Percentiles rank a stretch among this genome's conserved stretches.
These are phyloP conservation scores for Magnolia officinalis DNA, from an alignment of 164 flowering plant species.

Conservation along the genomic window DNA sequence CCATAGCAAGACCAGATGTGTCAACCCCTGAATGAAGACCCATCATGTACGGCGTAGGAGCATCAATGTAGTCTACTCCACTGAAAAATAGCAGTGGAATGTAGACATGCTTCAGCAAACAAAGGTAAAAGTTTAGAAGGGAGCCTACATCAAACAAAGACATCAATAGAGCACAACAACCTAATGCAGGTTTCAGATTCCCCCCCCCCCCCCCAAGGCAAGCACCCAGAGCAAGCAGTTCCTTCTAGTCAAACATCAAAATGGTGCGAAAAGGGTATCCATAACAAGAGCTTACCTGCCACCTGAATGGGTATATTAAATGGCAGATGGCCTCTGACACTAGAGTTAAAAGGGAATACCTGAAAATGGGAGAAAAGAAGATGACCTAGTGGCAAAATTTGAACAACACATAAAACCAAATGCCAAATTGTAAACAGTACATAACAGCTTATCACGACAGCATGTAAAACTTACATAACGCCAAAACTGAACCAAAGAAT, in stretches of 20 bases:
- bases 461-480: not conserved
- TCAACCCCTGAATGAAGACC: conserved; percentile 99
- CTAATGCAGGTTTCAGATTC: not conserved
- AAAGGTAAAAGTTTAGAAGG: conserved; percentile 43
- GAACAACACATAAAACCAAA: not conserved
- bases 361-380: conserved; percentile 23
- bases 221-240: not conserved
- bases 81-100: conserved; percentile 99
- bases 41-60: conserved; percentile 99
- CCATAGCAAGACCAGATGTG: conserved; percentile 80
- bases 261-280: not conserved
- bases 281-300: conserved; percentile 69
- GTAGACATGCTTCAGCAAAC: conserved; percentile 96
- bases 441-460: not conserved
- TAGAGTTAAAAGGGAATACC: conserved; percentile 87
- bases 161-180: conserved; percentile 5
- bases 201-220: no score
- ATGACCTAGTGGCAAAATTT: no score
- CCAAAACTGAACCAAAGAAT: not conserved
- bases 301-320: conserved; percentile 90
- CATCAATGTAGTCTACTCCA: conserved; percentile 99
- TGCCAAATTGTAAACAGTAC: not conserved
- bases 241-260: not conserved
- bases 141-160: conserved; percentile 3
- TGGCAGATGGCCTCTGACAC: conserved; percentile 98